A percentile compares a stretch with the other conserved stretches of the same genome.
These are phyloP conservation scores for Seiridium unicorne DNA, from an alignment of 2,329 filamentous ascomycete species.

Conservation along the genomic window DNA sequence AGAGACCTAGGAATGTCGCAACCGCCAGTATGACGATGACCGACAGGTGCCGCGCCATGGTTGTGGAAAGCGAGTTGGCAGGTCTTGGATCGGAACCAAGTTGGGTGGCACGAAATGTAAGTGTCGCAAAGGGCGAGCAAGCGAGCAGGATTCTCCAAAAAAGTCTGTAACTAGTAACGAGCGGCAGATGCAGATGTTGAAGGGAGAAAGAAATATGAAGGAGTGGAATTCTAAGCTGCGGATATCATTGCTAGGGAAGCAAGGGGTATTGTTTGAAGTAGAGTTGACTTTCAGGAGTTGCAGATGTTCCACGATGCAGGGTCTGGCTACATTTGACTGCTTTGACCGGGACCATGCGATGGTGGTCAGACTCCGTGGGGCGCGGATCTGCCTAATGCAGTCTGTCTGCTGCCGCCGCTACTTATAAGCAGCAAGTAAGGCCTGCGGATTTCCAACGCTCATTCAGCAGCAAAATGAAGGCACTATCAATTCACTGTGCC, in stretches of 20 bases:
- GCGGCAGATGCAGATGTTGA: too few relatives aligned
- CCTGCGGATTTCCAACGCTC: too few relatives aligned
- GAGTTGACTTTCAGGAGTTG: not conserved
- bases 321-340: not conserved
- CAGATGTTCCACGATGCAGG: not conserved
- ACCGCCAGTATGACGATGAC: slow-evolving; percentile 53
- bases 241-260: not conserved
- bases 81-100: not conserved
- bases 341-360: not conserved
- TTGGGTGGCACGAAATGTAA: not conserved
- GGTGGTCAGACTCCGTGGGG: slow-evolving; percentile 6
- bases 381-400: not conserved
- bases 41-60: slow-evolving; percentile 55
- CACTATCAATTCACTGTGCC: too few relatives aligned
- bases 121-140: not conserved
- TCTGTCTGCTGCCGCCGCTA: not conserved
- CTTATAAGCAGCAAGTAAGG: not conserved
- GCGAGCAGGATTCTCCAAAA: too few relatives aligned
- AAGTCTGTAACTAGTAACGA: too few relatives aligned
- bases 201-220: not conserved
- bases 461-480: too few relatives aligned
- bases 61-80: not conserved
- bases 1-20: slow-evolving; percentile 55
- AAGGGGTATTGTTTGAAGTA: slow-evolving; percentile 2
- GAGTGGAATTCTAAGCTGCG: not conserved